These are phyloP conservation scores for Lichenothelia convexa DNA, from an alignment of 495 filamentous ascomycete species.

Conservation along the genomic window DNA sequence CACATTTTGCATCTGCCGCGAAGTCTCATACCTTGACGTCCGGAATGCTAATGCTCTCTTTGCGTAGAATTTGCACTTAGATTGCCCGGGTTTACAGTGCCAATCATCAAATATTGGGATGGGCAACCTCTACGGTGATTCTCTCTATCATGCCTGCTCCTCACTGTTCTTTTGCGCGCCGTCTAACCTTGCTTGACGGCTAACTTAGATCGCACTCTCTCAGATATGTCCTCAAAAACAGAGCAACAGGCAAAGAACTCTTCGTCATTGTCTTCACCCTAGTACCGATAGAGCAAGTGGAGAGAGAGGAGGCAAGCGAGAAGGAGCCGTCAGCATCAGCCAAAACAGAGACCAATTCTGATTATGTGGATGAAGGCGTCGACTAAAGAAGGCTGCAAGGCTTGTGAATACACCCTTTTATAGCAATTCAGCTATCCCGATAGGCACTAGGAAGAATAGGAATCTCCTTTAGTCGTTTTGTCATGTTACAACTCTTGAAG, in stretches of 20 bases:
- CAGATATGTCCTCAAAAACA: slow-evolving; percentile 77
- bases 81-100: slow-evolving; percentile 60
- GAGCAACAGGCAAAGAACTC: slow-evolving; percentile 46
- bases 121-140: slow-evolving; percentile 36
- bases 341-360: too few species aligned
- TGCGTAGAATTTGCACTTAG: slow-evolving; percentile 49
- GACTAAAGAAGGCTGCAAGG: too few species aligned
- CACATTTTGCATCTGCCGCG: background rate
- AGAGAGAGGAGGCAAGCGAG: slow-evolving; percentile 39
- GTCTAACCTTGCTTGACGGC: background rate
- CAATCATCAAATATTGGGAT: slow-evolving; percentile 70
- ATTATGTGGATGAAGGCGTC: too few species aligned
- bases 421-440: too few species aligned
- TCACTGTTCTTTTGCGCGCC: background rate
- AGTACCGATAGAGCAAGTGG: slow-evolving; percentile 39
- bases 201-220: slow-evolving; percentile 40
- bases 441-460: too few species aligned
- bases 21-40: slow-evolving; percentile 23
- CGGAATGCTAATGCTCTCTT: slow-evolving; percentile 2
- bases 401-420: too few species aligned
- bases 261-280: slow-evolving; percentile 66
- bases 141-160: background rate
- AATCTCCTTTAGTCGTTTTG: too few species aligned
- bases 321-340: too few species aligned
- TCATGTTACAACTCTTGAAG: too few species aligned